Evolutionary conservation across 768 basidiomycete genomes (phyloP).

Genomic region (Amanita pseudoporphyria): DNA sequence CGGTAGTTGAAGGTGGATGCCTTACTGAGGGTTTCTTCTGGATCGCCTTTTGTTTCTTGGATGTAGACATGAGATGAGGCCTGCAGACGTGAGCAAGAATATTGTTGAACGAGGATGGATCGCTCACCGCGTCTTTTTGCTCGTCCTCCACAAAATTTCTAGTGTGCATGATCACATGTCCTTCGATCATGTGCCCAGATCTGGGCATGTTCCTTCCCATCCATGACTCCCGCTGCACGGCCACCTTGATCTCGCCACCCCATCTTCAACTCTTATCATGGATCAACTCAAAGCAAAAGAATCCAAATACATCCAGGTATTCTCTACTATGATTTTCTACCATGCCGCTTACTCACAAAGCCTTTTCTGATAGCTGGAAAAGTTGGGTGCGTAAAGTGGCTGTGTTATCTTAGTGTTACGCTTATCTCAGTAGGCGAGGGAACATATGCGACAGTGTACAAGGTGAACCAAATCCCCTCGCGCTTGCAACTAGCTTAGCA

Average conservation of each 20-base stretch:
- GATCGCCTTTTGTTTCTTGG: constrained; percentile 40
- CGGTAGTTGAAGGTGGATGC: constrained; percentile 43
- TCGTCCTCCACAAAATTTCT: neutral
- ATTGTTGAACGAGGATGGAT: constrained; percentile 1
- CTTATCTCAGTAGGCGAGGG: constrained; percentile 62
- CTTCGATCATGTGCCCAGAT: constrained; percentile 1
- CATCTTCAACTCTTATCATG: constrained; percentile 6
- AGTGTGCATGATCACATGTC: neutral
- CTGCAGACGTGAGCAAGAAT: neutral
- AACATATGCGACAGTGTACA: constrained; percentile 96
- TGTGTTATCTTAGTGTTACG: neutral
- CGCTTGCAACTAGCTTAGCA: neutral
- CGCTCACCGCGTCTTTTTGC: neutral
- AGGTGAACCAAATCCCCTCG: constrained; percentile 36
- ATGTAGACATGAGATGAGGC: constrained; percentile 26
- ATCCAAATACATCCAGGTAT: constrained; percentile 44
- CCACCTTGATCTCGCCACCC: neutral
- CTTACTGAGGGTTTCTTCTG: constrained; percentile 43
- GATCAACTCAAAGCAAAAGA: constrained; percentile 7
- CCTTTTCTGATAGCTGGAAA: constrained; percentile 61
- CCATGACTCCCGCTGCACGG: constrained; percentile 1
- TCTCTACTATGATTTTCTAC: neutral
- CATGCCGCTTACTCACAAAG: constrained; percentile 7
- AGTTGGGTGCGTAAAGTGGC: constrained; percentile 48
- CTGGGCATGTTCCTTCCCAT: neutral